Base-by-base conservation (phyloP, 108 stramenopile species). In the Nitzschia sp. region DNA sequence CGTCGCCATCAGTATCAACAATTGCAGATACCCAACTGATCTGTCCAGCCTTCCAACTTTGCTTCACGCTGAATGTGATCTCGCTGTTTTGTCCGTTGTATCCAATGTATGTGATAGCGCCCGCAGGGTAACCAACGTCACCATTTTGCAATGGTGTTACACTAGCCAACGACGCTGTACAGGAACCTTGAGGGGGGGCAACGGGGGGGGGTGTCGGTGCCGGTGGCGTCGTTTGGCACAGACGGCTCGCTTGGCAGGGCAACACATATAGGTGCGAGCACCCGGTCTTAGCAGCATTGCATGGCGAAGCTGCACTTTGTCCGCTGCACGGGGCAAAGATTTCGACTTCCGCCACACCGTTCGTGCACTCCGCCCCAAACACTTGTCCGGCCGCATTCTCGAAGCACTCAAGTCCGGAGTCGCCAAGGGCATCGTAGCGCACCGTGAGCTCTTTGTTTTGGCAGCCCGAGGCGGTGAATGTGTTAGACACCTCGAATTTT, bases 271-370 rank as follows among this genome's bases (percentile, higher is more conserved):
- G 27, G 29, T 53, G 33, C 4, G 52, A 3, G 33, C 65, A 66
- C 17, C 3, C 15, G 21, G 11, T 17, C 17, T 13, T 3, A 53
- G 2, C 33, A 25, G 11, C 52, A 22, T 33, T 53, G 15, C 33
- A 35, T 3, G 3, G 11, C 2, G 33, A 45, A 3, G 4, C 34
- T 30, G 53, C 34, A 34, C 32, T 53, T n/a, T 19, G 26, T 30
- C 21, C 65, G 3, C 65, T 21, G 31, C 22, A 21, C 22, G 21
- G n/a, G 32, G 45, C 65, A 53, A 48, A 35, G 3, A 66, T 15
- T 9, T 53, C 46, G 23, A 48, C 33, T 22, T 66, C 52, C 19
- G 33, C 52, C 52, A 66, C 33, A 33, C 52, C 65, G 53, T 27
- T 53, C 11, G 21, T 26, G 48, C 36, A 63, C 63, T 63, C 17